A percentile compares a stretch with the other conserved stretches of the same genome.
Evolutionary conservation across 805 yeast species (phyloP).

Genomic region (Candida vartiovaarae): DNA sequence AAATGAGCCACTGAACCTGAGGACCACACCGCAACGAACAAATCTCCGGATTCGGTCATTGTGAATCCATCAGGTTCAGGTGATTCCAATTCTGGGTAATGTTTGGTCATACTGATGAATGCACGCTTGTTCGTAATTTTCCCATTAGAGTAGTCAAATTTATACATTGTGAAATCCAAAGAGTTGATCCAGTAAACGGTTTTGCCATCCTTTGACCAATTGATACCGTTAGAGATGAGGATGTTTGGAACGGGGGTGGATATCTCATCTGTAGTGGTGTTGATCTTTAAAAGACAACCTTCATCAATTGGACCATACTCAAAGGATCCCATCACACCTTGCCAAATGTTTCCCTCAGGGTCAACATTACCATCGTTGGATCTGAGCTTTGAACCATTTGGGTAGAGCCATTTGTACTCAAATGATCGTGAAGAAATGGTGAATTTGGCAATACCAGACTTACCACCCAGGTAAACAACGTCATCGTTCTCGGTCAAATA

Average conservation of each 20-base stretch:
- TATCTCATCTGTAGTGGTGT: slow-evolving; percentile 24
- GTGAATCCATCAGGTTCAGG: slow-evolving; percentile 83
- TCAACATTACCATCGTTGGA: slow-evolving; percentile 84
- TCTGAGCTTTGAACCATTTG: slow-evolving; percentile 33
- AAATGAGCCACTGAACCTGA: slow-evolving; percentile 50
- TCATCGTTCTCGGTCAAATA: slow-evolving; percentile 50
- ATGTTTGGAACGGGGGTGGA: slow-evolving; percentile 32
- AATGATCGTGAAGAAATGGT: slow-evolving; percentile 35
- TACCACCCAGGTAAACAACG: slow-evolving; percentile 52
- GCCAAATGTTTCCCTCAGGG: slow-evolving; percentile 63
- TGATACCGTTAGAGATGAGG: slow-evolving; percentile 60
- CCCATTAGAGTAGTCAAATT: slow-evolving; percentile 39
- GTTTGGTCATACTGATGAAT: slow-evolving; percentile 31
- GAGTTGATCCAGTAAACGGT: slow-evolving; percentile 50
- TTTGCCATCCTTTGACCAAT: slow-evolving; percentile 39
- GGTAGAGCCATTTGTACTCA: slow-evolving; percentile 32
- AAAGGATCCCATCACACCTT: slow-evolving; percentile 73
- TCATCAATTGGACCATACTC: slow-evolving; percentile 30
- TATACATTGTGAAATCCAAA: slow-evolving; percentile 37
- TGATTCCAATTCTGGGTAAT: slow-evolving; percentile 20
- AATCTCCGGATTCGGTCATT: slow-evolving; percentile 40
- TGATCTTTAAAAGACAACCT: slow-evolving; percentile 48
- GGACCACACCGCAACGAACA: slow-evolving; percentile 66
- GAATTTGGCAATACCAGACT: slow-evolving; percentile 55
- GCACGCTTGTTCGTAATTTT: slow-evolving; percentile 29